Base-by-base conservation (phyloP, 148 eudicot species). In the Camellia sinensis region DNA sequence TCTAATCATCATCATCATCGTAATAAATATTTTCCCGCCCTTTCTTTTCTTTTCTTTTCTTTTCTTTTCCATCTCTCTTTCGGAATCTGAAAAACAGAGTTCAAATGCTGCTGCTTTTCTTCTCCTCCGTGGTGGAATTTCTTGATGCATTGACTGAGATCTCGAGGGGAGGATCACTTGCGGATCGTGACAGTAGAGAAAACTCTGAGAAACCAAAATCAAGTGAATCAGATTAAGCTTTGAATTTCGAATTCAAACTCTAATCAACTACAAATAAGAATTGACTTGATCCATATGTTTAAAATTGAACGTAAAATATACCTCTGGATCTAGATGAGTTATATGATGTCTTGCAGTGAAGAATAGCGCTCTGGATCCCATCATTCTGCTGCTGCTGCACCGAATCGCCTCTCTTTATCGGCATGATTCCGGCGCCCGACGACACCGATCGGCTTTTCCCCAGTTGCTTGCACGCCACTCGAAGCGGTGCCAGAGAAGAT, bases 311-410 rank as follows among this genome's bases (percentile, higher is more conserved):
- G 50, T 5, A 61, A 61, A 2, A 61, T 64, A 3, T 6, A 4
- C 22, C 21, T 10, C 6, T 64, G 59, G 77, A 77, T 43, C 69
- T 66, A 21, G 84, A 60, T 1, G 89, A 82, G 79, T 80, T 87
- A 73, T 80, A 85, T 0, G 91, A 91, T 22, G 75, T 80, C 61
- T 89, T 91, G 86, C 94, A 91, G 67, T 91, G 91, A 73, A 87
- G 84, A 56, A 91, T 91, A 56, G 94, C 94, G 18, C 94, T 82
- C 83, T 89, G 88, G 67, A 91, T 91, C 17, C 90, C 90, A 41
- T 91, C 88, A 22, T 29, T 29, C 37, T 88, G 81, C 65, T 84
- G 90, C 60, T 81, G 86, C 64, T 79, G 54, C 14, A 83, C 61
- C 29, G 88, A 83, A 71, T 90, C 89, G 57, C 87, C 91, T 62